Evolutionary conservation across 306 rosid genomes (phyloP).

Genomic region (Ammopiptanthus mongolicus): DNA sequence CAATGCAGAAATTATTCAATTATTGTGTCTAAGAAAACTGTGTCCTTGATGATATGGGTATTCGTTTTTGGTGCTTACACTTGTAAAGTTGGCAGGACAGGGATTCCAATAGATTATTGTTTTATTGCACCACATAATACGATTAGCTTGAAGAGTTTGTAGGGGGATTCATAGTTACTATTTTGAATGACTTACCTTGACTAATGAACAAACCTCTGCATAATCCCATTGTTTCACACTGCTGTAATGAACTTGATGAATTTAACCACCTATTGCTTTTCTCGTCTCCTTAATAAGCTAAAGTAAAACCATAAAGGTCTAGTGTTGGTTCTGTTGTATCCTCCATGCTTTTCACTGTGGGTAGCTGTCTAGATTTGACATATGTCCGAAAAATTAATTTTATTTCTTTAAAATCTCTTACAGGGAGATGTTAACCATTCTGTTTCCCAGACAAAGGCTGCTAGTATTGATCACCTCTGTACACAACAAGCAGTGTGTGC

Average conservation of each 20-base stretch:
- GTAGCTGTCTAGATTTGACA: conserved; percentile 1
- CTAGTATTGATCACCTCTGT: conserved; percentile 30
- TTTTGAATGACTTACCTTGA: neutral
- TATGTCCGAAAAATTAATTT: neutral
- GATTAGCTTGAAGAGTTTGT: neutral
- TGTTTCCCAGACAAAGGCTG: conserved; percentile 34
- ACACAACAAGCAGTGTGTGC: conserved; percentile 32
- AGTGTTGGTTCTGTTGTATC: neutral
- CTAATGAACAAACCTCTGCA: neutral
- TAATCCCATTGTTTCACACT: neutral
- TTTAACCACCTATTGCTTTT: neutral
- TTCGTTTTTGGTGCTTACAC: neutral
- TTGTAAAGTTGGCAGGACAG: neutral
- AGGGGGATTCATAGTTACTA: neutral
- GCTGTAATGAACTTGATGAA: neutral
- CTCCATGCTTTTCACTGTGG: neutral
- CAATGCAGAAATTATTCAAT: neutral
- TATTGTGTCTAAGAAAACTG: conserved; percentile 1
- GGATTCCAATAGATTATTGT: neutral
- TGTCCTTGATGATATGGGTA: neutral
- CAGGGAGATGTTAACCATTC: conserved; percentile 31
- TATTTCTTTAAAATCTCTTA: conserved; percentile 11
- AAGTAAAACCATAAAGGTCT: neutral
- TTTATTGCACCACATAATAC: neutral
- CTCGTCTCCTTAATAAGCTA: neutral